Conservation (phyloP, 2,329 filamentous ascomycete species). For the Pseudogymnoascus sp. region DNA sequence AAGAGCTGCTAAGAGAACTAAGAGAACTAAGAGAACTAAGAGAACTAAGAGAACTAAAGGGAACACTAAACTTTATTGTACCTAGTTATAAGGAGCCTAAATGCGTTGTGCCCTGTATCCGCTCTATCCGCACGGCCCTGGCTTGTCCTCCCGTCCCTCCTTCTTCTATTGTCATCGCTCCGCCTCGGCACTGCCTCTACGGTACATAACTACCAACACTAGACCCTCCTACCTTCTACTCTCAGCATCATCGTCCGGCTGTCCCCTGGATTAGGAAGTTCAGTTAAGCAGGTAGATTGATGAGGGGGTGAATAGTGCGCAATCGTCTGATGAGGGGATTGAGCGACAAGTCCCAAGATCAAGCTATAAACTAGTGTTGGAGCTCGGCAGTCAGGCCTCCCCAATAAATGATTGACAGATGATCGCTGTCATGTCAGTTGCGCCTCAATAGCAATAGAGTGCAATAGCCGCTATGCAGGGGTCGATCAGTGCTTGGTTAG, state of each 20-base stretch:
- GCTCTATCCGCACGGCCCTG: background rate
- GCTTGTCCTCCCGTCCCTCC: background rate
- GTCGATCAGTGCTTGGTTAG: background rate
- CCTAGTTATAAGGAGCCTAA: background rate
- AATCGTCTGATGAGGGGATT: background rate
- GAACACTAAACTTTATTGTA: background rate
- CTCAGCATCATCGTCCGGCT: background rate
- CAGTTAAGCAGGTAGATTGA: background rate
- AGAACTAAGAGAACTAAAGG: background rate
- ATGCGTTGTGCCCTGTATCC: background rate
- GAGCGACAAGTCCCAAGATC: background rate
- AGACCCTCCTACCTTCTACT: background rate
- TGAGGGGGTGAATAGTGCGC: background rate
- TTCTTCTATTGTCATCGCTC: background rate
- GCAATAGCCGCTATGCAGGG: slow-evolving; percentile 2
- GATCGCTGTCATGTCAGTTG: background rate
- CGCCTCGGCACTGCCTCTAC: background rate
- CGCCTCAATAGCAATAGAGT: background rate
- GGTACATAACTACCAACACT: background rate
- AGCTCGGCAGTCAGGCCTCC: background rate
- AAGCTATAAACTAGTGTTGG: background rate
- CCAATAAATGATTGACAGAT: background rate
- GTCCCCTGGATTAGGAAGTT: background rate
- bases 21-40: too few relatives aligned
- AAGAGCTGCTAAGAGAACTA: background rate